Conservation (phyloP, 208 protist species). For the Leishmania gerbilli region DNA sequence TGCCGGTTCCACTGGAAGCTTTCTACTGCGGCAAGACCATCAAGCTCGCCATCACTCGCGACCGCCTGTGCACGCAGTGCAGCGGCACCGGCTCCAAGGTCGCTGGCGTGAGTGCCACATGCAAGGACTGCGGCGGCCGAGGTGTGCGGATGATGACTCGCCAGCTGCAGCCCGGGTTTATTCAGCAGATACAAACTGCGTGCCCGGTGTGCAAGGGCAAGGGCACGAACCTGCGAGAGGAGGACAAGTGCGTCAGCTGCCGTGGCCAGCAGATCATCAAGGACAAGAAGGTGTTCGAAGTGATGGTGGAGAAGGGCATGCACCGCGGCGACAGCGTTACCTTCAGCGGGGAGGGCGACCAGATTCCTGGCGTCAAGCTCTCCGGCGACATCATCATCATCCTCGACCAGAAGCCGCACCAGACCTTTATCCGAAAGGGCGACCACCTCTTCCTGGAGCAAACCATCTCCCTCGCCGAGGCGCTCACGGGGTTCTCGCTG, state of each 20-base stretch:
- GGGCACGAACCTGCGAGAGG: conserved; percentile 89
- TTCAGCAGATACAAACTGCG: conserved; percentile 95
- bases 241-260: conserved; percentile 96
- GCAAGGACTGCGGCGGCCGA: conserved; percentile 92
- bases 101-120: conserved; percentile 77
- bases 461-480: conserved; percentile 93
- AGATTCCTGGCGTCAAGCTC: conserved; percentile 91
- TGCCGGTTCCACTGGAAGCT: conserved; percentile 95
- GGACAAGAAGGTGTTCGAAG: conserved; percentile 97
- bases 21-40: conserved; percentile 98
- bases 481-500: conserved; percentile 94
- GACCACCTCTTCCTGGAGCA: conserved; percentile 95
- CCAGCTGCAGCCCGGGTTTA: conserved; percentile 96
- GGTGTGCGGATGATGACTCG: conserved; percentile 93
- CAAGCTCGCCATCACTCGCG: conserved; percentile 95
- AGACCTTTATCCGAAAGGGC: conserved; percentile 93
- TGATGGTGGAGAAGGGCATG: conserved; percentile 98
- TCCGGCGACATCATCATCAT: conserved; percentile 99
- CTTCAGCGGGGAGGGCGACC: conserved; percentile 97
- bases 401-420: conserved; percentile 95
- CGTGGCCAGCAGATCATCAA: conserved; percentile 94
- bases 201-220: conserved; percentile 95
- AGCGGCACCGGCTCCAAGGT: conserved; percentile 83
- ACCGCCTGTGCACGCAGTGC: conserved; percentile 90
- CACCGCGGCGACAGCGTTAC: conserved; percentile 94